phyloP scores from a whole-genome alignment of 257 asterid genomes.

The Solanum medicagineum region DNA sequence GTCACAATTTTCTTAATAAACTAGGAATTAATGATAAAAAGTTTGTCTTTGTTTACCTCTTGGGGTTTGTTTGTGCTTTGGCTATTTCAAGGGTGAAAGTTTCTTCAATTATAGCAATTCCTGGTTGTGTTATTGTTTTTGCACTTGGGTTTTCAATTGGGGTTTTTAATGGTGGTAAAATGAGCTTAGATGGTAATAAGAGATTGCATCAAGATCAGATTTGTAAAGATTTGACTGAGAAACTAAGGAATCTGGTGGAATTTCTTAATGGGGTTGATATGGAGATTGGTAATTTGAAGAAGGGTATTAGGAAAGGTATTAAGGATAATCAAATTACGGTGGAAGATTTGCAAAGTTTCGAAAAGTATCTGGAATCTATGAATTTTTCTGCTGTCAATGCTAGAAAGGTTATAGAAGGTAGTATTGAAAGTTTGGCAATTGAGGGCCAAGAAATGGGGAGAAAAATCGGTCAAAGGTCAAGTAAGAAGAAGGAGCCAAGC shows the following conservation, averaged over 20 bases:
- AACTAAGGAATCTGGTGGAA: conserved; percentile 23
- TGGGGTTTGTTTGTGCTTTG: conserved; percentile 82
- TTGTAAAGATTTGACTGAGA: conserved; percentile 24
- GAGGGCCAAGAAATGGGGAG: conserved; percentile 30
- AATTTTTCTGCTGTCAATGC: conserved; percentile 17
- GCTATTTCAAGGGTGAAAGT: conserved; percentile 67
- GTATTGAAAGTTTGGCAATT: conserved; percentile 20
- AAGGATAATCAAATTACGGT: conserved; percentile 30
- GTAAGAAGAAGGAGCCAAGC: conserved; percentile 31
- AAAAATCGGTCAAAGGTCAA: conserved; percentile 17
- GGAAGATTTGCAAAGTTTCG: conserved; percentile 45
- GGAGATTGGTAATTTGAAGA: conserved; percentile 31
- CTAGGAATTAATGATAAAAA: conserved; percentile 61
- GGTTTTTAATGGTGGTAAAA: conserved; percentile 49
- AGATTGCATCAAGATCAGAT: conserved; percentile 29
- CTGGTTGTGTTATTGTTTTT: conserved; percentile 72
- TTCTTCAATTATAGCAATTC: conserved; percentile 57
- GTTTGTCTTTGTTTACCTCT: conserved; percentile 51
- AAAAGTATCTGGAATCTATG: conserved; percentile 31
- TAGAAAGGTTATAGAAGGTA: conserved; percentile 30
- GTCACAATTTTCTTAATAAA: conserved; percentile 33
- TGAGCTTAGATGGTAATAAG: conserved; percentile 25
- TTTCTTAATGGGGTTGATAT: conserved; percentile 20
- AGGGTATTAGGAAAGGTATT: conserved; percentile 30
- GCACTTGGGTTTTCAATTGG: conserved; percentile 73